phyloP scores from a whole-genome alignment of 805 yeast genomes.

The Ogataea henricii region DNA sequence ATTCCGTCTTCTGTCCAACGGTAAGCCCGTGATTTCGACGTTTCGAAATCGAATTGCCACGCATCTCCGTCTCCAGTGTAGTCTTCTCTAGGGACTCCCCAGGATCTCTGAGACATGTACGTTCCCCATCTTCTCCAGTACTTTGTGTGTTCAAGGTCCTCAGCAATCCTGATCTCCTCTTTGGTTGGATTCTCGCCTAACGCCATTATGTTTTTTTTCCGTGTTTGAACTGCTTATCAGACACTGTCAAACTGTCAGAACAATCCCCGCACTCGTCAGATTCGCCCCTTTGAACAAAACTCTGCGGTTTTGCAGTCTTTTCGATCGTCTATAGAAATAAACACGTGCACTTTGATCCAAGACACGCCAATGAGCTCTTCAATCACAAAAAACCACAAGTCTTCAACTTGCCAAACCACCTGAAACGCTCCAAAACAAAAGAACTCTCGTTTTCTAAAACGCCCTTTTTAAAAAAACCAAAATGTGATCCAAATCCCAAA shows the following conservation, averaged over 20 bases:
- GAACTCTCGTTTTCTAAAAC: too few relatives aligned
- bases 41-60: conserved; percentile 89
- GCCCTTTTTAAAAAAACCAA: too few relatives aligned
- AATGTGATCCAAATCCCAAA: neutral
- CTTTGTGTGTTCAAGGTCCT: conserved; percentile 42
- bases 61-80: conserved; percentile 86
- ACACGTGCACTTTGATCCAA: neutral
- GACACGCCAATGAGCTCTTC: too few relatives aligned
- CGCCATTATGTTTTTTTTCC: conserved; percentile 17
- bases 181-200: conserved; percentile 21
- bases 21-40: conserved; percentile 75
- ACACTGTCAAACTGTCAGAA: too few relatives aligned
- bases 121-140: conserved; percentile 94
- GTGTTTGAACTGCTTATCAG: too few relatives aligned
- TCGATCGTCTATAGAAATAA: neutral
- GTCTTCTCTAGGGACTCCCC: conserved; percentile 89
- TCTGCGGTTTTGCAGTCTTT: too few relatives aligned
- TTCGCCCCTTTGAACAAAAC: neutral
- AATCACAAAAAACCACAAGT: too few relatives aligned
- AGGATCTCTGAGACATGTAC: conserved; percentile 81
- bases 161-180: conserved; percentile 44
- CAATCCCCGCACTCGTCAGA: neutral
- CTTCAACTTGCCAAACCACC: too few relatives aligned
- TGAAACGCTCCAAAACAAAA: too few relatives aligned
- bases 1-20: conserved; percentile 97